Conservation (phyloP, 1,284 basidiomycete species). For the Rhizoctonia solani region DNA sequence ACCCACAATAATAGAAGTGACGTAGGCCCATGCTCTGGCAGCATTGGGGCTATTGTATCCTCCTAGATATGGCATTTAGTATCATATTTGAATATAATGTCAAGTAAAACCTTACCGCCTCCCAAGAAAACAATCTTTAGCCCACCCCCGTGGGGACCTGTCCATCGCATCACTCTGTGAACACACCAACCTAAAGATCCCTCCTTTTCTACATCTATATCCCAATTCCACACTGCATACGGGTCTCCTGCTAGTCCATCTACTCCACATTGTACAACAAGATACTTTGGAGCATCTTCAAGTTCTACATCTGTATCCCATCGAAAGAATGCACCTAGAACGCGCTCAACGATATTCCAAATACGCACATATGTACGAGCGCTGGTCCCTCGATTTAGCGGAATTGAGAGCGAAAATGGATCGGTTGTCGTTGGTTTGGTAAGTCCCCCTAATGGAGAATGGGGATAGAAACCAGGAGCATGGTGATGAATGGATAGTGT, state of each 20-base stretch:
- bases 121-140: slow-evolving; percentile 67
- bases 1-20: slow-evolving; percentile 75
- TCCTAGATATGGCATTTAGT: slow-evolving; percentile 51
- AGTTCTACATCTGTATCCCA: background rate
- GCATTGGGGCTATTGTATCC: slow-evolving; percentile 83
- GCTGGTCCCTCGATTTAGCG: slow-evolving; percentile 69
- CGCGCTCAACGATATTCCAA: slow-evolving; percentile 64
- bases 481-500: slow-evolving; percentile 86
- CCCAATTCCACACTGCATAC: slow-evolving; percentile 78
- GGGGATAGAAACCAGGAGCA: slow-evolving; percentile 82
- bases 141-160: slow-evolving; percentile 31
- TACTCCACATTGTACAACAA: slow-evolving; percentile 84
- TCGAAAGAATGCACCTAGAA: slow-evolving; percentile 59
- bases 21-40: slow-evolving; percentile 80
- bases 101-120: slow-evolving; percentile 54
- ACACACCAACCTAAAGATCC: slow-evolving; percentile 77
- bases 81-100: background rate
- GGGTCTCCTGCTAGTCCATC: slow-evolving; percentile 87
- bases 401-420: slow-evolving; percentile 77
- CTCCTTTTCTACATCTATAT: slow-evolving; percentile 53
- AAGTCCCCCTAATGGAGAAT: slow-evolving; percentile 58
- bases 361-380: slow-evolving; percentile 61
- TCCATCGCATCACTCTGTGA: slow-evolving; percentile 61
- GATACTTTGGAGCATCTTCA: slow-evolving; percentile 63
- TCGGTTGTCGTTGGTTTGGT: slow-evolving; percentile 55